These are phyloP conservation scores for Polytolypa hystricis DNA, from an alignment of 2,329 filamentous ascomycete genomes.

Conservation along the genomic window DNA sequence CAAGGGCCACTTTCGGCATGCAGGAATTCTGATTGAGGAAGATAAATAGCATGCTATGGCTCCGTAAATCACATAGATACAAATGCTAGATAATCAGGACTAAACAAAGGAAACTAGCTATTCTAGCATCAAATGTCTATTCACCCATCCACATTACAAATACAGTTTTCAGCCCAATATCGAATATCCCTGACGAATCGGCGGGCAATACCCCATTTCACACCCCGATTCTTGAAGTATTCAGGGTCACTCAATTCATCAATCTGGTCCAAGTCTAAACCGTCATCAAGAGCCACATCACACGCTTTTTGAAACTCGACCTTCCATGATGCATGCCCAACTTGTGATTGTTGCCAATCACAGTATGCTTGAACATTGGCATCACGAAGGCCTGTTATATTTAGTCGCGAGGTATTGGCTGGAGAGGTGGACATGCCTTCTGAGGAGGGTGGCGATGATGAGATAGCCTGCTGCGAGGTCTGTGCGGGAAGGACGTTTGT, in stretches of 20 bases:
- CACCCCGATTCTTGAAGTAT: constrained; percentile 19
- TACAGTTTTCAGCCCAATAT: constrained; percentile 1
- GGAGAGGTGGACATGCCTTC: too few relatives aligned
- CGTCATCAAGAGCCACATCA: constrained; percentile 10
- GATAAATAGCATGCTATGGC: too few relatives aligned
- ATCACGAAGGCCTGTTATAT: constrained; percentile 16
- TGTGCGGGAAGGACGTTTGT: too few relatives aligned
- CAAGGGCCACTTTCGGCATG: constrained; percentile 15
- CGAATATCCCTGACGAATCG: constrained; percentile 23
- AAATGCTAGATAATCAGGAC: too few relatives aligned
- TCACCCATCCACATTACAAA: constrained; percentile 2
- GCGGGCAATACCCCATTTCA: constrained; percentile 20
- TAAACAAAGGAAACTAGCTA: too few relatives aligned
- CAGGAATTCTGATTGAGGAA: constrained; percentile 10
- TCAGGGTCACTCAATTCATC: constrained; percentile 17
- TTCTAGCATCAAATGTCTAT: not conserved
- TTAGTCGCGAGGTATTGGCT: not conserved
- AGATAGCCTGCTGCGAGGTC: too few relatives aligned
- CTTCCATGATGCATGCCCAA: constrained; percentile 14
- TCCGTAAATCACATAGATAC: too few relatives aligned
- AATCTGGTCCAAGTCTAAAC: constrained; percentile 18
- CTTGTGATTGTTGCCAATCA: constrained; percentile 18
- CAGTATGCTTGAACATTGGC: constrained; percentile 16
- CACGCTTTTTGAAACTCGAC: too few relatives aligned
- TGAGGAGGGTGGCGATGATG: too few relatives aligned